These are phyloP conservation scores for Solanum bukasovii DNA, from an alignment of 257 asterid species.

Conservation along the genomic window DNA sequence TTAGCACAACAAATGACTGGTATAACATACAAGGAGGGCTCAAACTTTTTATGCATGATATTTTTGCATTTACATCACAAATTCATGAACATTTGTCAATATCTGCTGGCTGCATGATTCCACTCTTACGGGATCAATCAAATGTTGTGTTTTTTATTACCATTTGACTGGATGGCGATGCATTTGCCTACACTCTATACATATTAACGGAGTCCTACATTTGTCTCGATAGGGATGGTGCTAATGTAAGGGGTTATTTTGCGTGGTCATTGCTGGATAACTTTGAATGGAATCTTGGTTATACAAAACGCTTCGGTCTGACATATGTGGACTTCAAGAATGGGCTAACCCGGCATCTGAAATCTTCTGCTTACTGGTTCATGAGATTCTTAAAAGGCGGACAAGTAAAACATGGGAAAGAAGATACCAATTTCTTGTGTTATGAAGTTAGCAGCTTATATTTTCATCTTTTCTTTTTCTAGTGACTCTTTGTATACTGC, in stretches of 20 bases:
- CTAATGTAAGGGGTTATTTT: conserved; percentile 15
- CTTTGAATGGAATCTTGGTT: conserved; percentile 20
- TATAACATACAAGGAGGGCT: not conserved
- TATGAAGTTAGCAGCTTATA: not conserved
- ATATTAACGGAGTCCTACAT: not conserved
- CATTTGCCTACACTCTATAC: not conserved
- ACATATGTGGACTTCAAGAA: conserved; percentile 35
- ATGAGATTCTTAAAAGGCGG: conserved; percentile 23
- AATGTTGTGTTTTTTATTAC: not conserved
- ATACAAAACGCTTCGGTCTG: conserved; percentile 21
- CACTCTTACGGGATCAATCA: not conserved
- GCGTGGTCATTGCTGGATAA: conserved; percentile 20
- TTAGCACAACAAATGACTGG: not conserved
- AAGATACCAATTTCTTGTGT: conserved; percentile 4
- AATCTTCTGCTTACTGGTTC: conserved; percentile 54
- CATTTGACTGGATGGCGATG: not conserved
- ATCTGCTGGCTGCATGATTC: not conserved
- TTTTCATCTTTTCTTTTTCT: not conserved
- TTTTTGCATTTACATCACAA: not conserved
- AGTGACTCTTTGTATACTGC: not conserved
- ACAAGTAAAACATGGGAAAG: conserved; percentile 15
- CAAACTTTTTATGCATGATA: not conserved
- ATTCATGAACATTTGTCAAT: not conserved
- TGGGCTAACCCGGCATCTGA: conserved; percentile 24
- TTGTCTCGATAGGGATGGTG: conserved; percentile 10